These are phyloP conservation scores for Parachlorella kessleri DNA, from an alignment of 139 green algal species.

Conservation along the genomic window DNA sequence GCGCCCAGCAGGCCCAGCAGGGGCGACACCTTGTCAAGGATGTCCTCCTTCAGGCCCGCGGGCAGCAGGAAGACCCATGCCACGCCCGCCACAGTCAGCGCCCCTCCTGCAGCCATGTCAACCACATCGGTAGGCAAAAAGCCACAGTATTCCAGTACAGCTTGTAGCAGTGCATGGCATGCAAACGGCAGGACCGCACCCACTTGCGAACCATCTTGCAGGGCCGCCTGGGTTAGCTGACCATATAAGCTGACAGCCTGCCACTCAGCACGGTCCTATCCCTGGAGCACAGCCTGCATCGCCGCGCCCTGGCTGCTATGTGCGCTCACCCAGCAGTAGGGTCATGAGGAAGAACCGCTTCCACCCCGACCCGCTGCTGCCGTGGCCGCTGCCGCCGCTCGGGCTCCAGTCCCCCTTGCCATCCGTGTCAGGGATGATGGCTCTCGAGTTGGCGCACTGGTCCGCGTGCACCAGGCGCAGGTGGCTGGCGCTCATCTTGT, in stretches of 20 bases:
- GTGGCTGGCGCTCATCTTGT: constrained; percentile 27
- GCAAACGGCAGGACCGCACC: too few relatives aligned
- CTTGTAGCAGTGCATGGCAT: too few relatives aligned
- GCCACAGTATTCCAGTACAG: too few relatives aligned
- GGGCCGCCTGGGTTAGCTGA: too few relatives aligned
- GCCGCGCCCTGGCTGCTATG: too few relatives aligned
- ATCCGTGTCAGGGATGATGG: constrained; percentile 71
- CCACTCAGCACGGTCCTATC: not conserved
- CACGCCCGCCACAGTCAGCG: constrained; percentile 34
- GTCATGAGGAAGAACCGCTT: constrained; percentile 39
- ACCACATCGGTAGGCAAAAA: too few relatives aligned
- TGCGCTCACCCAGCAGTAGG: constrained; percentile 26
- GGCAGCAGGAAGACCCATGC: constrained; percentile 36
- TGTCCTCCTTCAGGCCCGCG: not conserved
- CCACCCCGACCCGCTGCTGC: constrained; percentile 10
- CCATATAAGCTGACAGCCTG: not conserved
- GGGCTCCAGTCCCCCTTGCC: constrained; percentile 30
- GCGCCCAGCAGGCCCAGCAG: constrained; percentile 3
- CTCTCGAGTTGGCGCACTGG: constrained; percentile 45
- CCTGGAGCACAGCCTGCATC: too few relatives aligned
- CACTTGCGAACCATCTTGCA: too few relatives aligned
- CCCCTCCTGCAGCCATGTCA: constrained; percentile 20
- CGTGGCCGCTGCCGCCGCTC: constrained; percentile 21
- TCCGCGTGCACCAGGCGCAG: constrained; percentile 70
- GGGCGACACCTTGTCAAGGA: constrained; percentile 5